These are phyloP conservation scores for Aspergillus alliaceus DNA, from an alignment of 2,329 filamentous ascomycete genomes.

Conservation along the genomic window DNA sequence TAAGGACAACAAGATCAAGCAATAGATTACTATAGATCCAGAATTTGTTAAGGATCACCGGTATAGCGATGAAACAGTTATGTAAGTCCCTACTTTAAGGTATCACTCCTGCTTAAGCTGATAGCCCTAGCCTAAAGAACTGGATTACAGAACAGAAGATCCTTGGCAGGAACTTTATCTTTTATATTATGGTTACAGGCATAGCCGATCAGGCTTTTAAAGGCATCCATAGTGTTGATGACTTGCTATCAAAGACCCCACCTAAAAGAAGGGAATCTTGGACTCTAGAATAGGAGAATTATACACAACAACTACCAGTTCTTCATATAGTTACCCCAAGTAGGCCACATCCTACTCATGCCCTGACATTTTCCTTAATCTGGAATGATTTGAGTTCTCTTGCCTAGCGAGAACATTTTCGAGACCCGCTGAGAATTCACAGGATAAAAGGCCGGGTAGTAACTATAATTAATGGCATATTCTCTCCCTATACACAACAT, in stretches of 20 bases:
- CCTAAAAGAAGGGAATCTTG: constrained; percentile 17
- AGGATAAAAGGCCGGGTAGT: background rate
- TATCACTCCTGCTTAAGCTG: too few species aligned
- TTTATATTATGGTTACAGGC: constrained; percentile 20
- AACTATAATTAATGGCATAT: constrained; percentile 6
- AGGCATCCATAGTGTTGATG: constrained; percentile 9
- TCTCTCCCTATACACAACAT: too few species aligned
- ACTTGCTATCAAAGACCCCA: constrained; percentile 14
- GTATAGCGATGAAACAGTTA: constrained; percentile 8
- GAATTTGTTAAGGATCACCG: constrained; percentile 19
- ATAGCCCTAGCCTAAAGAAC: constrained; percentile 19
- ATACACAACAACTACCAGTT: constrained; percentile 7
- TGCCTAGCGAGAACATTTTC: background rate
- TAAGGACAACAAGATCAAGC: constrained; percentile 9
- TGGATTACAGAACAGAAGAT: constrained; percentile 21
- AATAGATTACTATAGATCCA: constrained; percentile 18
- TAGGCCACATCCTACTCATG: constrained; percentile 5
- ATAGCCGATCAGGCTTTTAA: constrained; percentile 24
- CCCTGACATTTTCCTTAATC: constrained; percentile 18
- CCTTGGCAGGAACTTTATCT: constrained; percentile 22
- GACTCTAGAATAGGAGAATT: constrained; percentile 17
- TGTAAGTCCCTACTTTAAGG: too few species aligned
- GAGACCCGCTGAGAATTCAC: background rate
- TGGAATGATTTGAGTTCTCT: constrained; percentile 1
- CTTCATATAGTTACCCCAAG: constrained; percentile 13